These are phyloP conservation scores for Ustilago loliicola DNA, from an alignment of 1,284 basidiomycete species.

Conservation along the genomic window DNA sequence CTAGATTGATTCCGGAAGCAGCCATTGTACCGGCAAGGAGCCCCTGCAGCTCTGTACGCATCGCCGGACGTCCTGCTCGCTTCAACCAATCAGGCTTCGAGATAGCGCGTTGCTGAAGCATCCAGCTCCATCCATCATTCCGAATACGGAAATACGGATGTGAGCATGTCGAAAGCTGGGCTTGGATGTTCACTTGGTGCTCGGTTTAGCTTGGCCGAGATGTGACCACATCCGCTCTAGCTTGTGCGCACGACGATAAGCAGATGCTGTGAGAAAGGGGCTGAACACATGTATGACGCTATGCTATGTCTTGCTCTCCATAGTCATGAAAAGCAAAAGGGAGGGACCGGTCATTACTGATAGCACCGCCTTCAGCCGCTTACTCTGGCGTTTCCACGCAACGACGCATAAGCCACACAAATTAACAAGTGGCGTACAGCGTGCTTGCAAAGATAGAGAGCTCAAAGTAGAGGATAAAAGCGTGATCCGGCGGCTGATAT, in stretches of 20 bases:
- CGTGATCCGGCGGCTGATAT: neutral
- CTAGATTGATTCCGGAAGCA: conserved; percentile 5
- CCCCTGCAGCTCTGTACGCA: conserved; percentile 4
- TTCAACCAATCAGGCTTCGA: neutral
- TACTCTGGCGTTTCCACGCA: too few relatives aligned
- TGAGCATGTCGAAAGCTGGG: neutral
- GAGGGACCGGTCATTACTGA: neutral
- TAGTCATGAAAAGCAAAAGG: neutral
- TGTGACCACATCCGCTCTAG: neutral
- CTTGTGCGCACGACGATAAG: neutral
- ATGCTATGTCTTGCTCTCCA: neutral
- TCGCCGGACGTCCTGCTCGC: neutral
- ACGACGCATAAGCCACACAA: neutral
- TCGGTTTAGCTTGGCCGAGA: neutral
- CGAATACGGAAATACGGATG: neutral
- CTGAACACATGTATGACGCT: conserved; percentile 2
- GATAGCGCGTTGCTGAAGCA: too few relatives aligned
- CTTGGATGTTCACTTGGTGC: neutral
- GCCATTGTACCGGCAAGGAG: neutral
- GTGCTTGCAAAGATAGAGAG: neutral
- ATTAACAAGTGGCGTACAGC: conserved; percentile 6
- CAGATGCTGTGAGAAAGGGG: too few relatives aligned
- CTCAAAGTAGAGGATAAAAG: neutral
- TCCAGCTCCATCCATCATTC: too few relatives aligned
- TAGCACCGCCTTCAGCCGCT: neutral